These are phyloP conservation scores for Neckera pumila DNA, from an alignment of 225 moss, liverwort and hornwort genomes.

Conservation along the genomic window DNA sequence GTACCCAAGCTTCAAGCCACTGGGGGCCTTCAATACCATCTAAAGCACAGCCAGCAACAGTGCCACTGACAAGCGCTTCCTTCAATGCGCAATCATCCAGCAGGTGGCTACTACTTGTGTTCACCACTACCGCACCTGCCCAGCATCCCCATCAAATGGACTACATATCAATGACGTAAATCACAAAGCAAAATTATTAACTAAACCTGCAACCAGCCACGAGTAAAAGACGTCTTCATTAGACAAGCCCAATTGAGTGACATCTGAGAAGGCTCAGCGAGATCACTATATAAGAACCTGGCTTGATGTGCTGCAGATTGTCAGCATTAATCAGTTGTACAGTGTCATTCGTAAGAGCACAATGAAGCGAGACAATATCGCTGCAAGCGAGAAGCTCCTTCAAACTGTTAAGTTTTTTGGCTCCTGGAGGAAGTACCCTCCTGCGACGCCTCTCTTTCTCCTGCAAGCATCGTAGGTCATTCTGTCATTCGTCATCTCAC, in stretches of 20 bases:
- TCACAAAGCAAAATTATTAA: background rate
- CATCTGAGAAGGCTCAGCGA: background rate
- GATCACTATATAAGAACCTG: slow-evolving; percentile 31
- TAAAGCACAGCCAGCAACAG: slow-evolving; percentile 76
- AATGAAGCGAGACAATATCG: slow-evolving; percentile 88
- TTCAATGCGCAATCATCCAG: slow-evolving; percentile 94
- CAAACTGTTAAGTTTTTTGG: slow-evolving; percentile 42
- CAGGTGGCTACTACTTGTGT: slow-evolving; percentile 78
- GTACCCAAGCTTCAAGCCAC: slow-evolving; percentile 98
- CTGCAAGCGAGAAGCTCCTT: slow-evolving; percentile 78
- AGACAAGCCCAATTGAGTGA: background rate
- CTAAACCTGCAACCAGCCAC: background rate
- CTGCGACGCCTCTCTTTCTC: slow-evolving; percentile 31
- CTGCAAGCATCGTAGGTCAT: slow-evolving; percentile 26
- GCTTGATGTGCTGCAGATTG: slow-evolving; percentile 77
- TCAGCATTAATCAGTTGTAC: slow-evolving; percentile 79
- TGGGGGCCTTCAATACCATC: slow-evolving; percentile 98
- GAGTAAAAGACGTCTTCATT: background rate
- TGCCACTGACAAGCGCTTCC: slow-evolving; percentile 77
- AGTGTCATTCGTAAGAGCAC: slow-evolving; percentile 82
- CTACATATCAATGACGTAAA: background rate
- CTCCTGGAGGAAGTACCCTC: slow-evolving; percentile 48
- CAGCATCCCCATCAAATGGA: slow-evolving; percentile 1
- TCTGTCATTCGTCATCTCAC: background rate
- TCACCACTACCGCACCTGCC: slow-evolving; percentile 47